Evolutionary conservation across 192 early-diverging fungal genomes (phyloP).

Genomic region (Podila clonocystis): DNA sequence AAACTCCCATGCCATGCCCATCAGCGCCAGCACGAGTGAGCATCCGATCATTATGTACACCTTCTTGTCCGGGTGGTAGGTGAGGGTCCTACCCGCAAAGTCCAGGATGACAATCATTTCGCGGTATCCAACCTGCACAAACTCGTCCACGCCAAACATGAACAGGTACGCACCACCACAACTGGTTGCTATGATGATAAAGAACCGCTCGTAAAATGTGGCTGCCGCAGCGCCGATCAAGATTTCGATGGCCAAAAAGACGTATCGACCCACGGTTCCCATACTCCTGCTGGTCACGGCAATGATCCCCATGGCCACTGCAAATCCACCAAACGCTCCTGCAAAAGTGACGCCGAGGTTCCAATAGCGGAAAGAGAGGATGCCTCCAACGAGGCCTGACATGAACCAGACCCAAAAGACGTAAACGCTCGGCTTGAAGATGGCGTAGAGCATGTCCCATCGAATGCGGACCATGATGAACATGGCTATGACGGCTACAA

Average conservation of each 20-base stretch:
- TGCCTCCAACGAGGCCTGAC: constrained; percentile 5
- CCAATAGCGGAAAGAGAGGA: constrained; percentile 37
- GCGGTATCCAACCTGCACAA: constrained; percentile 56
- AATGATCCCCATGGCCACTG: constrained; percentile 36
- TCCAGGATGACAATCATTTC: constrained; percentile 40
- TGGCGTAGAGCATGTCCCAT: constrained; percentile 20
- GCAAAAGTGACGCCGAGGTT: constrained; percentile 32
- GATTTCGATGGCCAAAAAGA: constrained; percentile 25
- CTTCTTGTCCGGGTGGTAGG: constrained; percentile 15
- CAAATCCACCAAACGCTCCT: constrained; percentile 43
- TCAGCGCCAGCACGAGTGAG: constrained; percentile 8
- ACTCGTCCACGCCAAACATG: constrained; percentile 61
- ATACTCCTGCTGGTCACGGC: constrained; percentile 8
- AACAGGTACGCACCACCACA: constrained; percentile 61
- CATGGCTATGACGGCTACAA: constrained; percentile 14
- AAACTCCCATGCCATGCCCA: constrained; percentile 36
- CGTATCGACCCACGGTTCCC: neutral
- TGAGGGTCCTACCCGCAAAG: constrained; percentile 14
- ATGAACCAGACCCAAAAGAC: constrained; percentile 46
- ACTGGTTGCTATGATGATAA: constrained; percentile 55
- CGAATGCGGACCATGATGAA: constrained; percentile 11
- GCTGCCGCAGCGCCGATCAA: constrained; percentile 44
- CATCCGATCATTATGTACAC: constrained; percentile 35
- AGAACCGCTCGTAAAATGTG: constrained; percentile 48
- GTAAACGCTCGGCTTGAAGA: constrained; percentile 23